phyloP scores from a whole-genome alignment of 2,329 filamentous ascomycete species.

The Sporothrix dimorphospora region DNA sequence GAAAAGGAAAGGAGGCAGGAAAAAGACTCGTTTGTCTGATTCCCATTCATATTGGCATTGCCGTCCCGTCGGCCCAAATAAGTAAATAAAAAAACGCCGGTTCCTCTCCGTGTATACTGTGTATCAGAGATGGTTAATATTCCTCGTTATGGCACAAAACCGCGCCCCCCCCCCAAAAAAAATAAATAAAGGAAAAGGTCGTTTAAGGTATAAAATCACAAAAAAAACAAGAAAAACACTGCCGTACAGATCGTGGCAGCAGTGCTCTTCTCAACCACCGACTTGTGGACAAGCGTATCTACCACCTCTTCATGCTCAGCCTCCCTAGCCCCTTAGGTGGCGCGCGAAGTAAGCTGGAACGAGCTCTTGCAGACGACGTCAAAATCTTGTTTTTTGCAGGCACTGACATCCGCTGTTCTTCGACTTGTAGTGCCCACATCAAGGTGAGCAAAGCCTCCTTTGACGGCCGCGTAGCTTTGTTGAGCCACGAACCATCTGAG shows the following conservation, averaged over 20 bases:
- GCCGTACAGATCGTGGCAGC: not conserved
- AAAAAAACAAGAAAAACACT: not conserved
- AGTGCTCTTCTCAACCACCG: not conserved
- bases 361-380: not conserved
- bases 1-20: not conserved
- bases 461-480: constrained; percentile 48
- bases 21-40: not conserved
- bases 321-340: not conserved
- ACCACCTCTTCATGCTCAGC: not conserved
- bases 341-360: not conserved
- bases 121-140: not conserved
- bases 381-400: constrained; percentile 24
- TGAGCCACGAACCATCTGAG: constrained; percentile 40
- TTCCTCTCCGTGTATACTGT: not conserved
- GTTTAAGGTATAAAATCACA: constrained; percentile 11
- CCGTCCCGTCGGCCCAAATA: not conserved
- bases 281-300: not conserved
- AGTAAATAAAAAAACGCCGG: not conserved
- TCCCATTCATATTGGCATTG: constrained; percentile 9
- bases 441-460: constrained; percentile 54
- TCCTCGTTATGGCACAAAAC: not conserved
- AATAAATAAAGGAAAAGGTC: constrained; percentile 8
- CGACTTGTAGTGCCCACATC: constrained; percentile 50
- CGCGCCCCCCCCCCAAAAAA: constrained; percentile 16
- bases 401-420: constrained; percentile 45